Evolutionary conservation across 2,329 filamentous ascomycete genomes (phyloP), one percentile per base, ranked within the genome.

Genomic region (Reticulascus tulasneorum): DNA sequence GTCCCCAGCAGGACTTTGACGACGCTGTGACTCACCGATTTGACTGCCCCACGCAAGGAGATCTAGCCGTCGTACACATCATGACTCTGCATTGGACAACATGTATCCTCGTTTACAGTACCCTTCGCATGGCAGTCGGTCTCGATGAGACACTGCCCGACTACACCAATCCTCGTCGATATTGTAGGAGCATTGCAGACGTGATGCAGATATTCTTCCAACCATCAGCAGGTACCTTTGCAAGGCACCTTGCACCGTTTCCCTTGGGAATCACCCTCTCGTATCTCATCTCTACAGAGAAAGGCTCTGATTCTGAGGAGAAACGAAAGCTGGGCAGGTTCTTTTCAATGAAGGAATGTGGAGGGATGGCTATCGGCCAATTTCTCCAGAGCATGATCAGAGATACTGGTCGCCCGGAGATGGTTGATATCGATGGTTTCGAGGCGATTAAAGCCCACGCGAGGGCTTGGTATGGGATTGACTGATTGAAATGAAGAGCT

Each of bases 121-220:
- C 36, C 6, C 44, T 47, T 7, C 37, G 37, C 2, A 19, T 43
- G 9, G 35, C 35, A 6, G 17, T 36, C 7, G 45, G 34, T 4
- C 25, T 18, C 16, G n/a, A 24, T 4, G 4, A 23, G 9, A 26
- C 13, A 9, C 20, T 42, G n/a, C 29, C 38, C 2, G 37, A 35
- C 16, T 33, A 29, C 5, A 40, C 29, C 11, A 24, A 45, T 10
- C 46, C 44, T 9, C 25, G 26, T 11, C 2, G 29, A 3, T 48
- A 40, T 28, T 48, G 46, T 29, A 16, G 33, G n/a, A 37, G 37
- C 21, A 45, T 48, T 19, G 41, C 42, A 21, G 27, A 43, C 27
- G 28, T 39, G 10, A 23, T 45, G 21, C 42, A 38, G 11, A 22
- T 46, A 7, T 43, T 48, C 20, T 36, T 48, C 23, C 37, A 39